phyloP scores from a whole-genome alignment of 768 basidiomycete genomes.

The Leucogyrophana mollusca region DNA sequence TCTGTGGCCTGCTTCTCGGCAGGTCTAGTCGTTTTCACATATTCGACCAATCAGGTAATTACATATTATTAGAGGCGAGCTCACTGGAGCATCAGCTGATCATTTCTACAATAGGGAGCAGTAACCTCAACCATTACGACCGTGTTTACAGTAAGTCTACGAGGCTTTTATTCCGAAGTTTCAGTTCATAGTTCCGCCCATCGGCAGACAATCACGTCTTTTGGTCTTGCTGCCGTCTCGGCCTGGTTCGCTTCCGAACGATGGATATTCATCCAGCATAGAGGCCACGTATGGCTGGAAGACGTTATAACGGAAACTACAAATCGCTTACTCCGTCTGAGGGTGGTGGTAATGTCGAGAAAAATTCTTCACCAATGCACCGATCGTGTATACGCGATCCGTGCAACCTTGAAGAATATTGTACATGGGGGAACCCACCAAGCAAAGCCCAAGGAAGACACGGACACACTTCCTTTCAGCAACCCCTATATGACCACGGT shows the following conservation, averaged over 20 bases:
- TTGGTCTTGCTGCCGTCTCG: slow-evolving; percentile 48
- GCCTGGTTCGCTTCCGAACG: slow-evolving; percentile 54
- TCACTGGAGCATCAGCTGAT: neutral
- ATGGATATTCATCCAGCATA: slow-evolving; percentile 45
- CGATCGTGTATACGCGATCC: no score
- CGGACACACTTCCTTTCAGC: no score
- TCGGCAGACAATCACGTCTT: slow-evolving; percentile 35
- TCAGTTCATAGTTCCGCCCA: slow-evolving; percentile 5
- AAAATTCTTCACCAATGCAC: no score
- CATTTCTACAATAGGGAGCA: slow-evolving; percentile 36
- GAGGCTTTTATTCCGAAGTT: neutral
- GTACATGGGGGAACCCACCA: no score
- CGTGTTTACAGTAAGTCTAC: slow-evolving; percentile 53
- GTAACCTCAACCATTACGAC: slow-evolving; percentile 75
- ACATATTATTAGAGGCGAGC: slow-evolving; percentile 9
- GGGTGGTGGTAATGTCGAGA: no score
- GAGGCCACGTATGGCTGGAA: slow-evolving; percentile 51
- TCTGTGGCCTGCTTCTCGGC: slow-evolving; percentile 83
- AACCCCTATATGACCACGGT: no score
- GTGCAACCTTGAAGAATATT: no score
- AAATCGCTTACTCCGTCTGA: slow-evolving; percentile 12
- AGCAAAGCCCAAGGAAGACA: no score
- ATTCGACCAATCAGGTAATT: slow-evolving; percentile 66
- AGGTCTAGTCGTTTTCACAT: slow-evolving; percentile 74
- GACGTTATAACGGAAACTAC: slow-evolving; percentile 37